Evolutionary conservation across 768 basidiomycete species (phyloP).

Genomic region (Tephrocybe rancida): DNA sequence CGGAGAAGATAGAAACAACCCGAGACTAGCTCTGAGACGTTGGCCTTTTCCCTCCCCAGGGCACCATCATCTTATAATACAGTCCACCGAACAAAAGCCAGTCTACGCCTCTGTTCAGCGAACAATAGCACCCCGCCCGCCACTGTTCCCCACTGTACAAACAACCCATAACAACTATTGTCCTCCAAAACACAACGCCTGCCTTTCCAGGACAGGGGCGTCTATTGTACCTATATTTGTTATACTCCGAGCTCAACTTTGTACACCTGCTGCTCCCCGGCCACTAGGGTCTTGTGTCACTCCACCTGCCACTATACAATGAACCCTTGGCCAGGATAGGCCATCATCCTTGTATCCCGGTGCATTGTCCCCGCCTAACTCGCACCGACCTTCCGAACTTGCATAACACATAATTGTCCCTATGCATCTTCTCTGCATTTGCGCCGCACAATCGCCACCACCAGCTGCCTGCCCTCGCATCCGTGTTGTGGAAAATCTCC

Average conservation of each 20-base stretch:
- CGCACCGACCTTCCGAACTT: too few relatives aligned
- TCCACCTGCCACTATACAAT: too few relatives aligned
- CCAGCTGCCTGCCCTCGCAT: too few relatives aligned
- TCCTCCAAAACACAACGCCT: conserved; percentile 5
- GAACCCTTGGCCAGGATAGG: too few relatives aligned
- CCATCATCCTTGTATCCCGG: too few relatives aligned
- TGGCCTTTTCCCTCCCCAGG: not conserved
- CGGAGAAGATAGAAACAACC: conserved; percentile 6
- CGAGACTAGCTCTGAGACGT: conserved; percentile 15
- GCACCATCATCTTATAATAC: conserved; percentile 4
- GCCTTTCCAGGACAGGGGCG: conserved; percentile 1
- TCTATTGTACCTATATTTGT: not conserved
- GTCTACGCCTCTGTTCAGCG: too few relatives aligned
- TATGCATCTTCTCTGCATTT: too few relatives aligned
- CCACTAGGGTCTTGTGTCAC: too few relatives aligned
- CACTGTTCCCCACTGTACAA: not conserved
- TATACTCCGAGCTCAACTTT: not conserved
- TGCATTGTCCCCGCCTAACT: too few relatives aligned
- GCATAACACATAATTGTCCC: too few relatives aligned
- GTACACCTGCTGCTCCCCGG: not conserved
- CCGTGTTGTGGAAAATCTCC: too few relatives aligned
- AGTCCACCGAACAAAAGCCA: conserved; percentile 2
- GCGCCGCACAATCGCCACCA: too few relatives aligned
- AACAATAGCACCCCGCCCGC: not conserved
- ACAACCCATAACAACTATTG: conserved; percentile 6